Base-by-base conservation (phyloP, 2,329 filamentous ascomycete genomes). In the Dactylonectria estremocensis region DNA sequence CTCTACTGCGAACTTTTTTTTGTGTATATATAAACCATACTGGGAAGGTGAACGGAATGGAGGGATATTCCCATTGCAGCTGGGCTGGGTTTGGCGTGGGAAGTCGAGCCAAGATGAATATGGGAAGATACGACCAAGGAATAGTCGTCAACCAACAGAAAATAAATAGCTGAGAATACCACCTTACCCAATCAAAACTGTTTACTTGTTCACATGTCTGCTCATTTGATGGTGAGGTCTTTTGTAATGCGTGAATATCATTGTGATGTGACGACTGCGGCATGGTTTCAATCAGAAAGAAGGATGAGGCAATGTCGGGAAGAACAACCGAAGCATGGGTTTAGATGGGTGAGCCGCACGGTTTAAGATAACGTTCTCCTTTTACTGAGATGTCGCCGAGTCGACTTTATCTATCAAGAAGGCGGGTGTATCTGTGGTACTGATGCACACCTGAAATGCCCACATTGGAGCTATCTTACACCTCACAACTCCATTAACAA, bases 11-110 rank as follows among this genome's bases (percentile, higher is more conserved):
- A 76, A 72, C 71, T 40, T 68, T 75, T 75, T 76, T 68, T 69
- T 76, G 74, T 76, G 73, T 76, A 70, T 76, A 74, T 75, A 77
- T 75, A 77, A 73, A 76, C 56, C 71, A 65, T 73, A 67, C 59
- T 60, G 69, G 69, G 69, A 72, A 74, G 59, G 71, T 61, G 66
- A 61, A 62, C 58, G 68, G 35, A 59, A 64, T 48, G 59, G 70
- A 66, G 66, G 64, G 68, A 68, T 62, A 54, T 67, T 65, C 62
- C 71, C 70, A 68, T 71, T 71, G 68, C 61, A 69, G 65, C 61
- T 71, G 70, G 66, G 61, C 71, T 71, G 72, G 67, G 64, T 64
- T 48, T 67, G 61, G 68, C 56, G 69, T 60, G 46, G 61, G 61
- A 63, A 53, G 50, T 61, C 59, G 65, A 66, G 66, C 66, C 64